phyloP scores from a whole-genome alignment of 1,284 basidiomycete species.

The Ustilago loliicola region DNA sequence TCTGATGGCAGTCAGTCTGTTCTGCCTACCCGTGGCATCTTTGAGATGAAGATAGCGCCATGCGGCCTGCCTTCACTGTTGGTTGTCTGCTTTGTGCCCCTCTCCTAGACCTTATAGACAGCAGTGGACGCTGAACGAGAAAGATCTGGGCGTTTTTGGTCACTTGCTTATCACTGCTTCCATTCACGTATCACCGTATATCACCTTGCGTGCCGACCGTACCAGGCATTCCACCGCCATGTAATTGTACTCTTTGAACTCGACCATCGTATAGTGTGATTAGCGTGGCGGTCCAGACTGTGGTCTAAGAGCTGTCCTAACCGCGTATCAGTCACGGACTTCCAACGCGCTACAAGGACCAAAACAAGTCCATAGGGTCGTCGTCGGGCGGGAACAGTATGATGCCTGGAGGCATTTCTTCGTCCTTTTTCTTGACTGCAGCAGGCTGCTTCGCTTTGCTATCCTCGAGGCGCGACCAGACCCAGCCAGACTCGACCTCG shows the following conservation, averaged over 20 bases:
- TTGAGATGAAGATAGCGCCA: slow-evolving; percentile 59
- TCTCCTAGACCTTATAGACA: slow-evolving; percentile 1
- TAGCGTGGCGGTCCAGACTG: not conserved
- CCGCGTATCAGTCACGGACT: no score
- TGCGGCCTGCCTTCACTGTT: slow-evolving; percentile 51
- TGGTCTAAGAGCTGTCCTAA: not conserved
- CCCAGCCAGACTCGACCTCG: not conserved
- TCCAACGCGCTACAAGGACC: not conserved
- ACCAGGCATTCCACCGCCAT: not conserved
- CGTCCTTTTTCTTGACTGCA: not conserved
- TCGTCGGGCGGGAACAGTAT: not conserved
- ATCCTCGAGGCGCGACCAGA: not conserved
- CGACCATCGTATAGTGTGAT: not conserved
- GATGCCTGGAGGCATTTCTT: not conserved
- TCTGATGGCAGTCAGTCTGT: slow-evolving; percentile 15
- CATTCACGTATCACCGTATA: not conserved
- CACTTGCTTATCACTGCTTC: not conserved
- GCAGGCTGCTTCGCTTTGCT: not conserved
- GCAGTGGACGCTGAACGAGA: not conserved
- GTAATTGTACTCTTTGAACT: not conserved
- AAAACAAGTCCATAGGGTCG: not conserved
- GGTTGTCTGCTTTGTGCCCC: slow-evolving; percentile 47
- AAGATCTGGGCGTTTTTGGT: not conserved
- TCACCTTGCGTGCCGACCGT: not conserved
- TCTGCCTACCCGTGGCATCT: slow-evolving; percentile 35